Evolutionary conservation across 257 asterid genomes (phyloP), one percentile per base, ranked within the genome.

Genomic region (Petunia axillaris): DNA sequence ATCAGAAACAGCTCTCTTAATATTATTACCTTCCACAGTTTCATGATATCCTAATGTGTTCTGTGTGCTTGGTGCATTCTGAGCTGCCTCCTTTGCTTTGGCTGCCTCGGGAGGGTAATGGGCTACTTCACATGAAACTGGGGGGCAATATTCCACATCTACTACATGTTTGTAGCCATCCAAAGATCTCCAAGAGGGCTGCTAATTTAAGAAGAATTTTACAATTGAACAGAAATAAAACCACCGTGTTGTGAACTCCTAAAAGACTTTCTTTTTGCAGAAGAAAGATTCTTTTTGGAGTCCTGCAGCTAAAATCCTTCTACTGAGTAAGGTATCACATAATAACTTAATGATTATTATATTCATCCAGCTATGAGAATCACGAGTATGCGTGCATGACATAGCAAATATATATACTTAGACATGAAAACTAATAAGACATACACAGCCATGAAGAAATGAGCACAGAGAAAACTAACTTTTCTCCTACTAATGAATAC

Each of bases 111-210:
- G 93, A 77, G 89, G 91, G 81, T 90, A 92, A 64, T 87, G 84
- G 2, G 98, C 91, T 10, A 85, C 86, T 83, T 90, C 91, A 2
- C 94, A 86, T 62, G 87, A 87, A 82, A 84, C 90, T 15, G 98
- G 94, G 6, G 90, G 97, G 79, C 97, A 93, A 78, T 91, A 83
- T 82, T 88, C 96, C 80, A 90, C 91, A n/a, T 87, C 88, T 7
- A 93, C 97, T 13, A 95, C 87, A 79, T 96, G 99, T 71, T 91
- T 82, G 80, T 96, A 96, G 81, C 99, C 98, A 81, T 93, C 98
- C 90, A 96, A 74, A 79, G 98, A 96, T 55, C 82, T 88, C 75
- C 36, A 84, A 71, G 96, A 83, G 80, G 97, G 97, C 97, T 89
- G 86, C 87, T 74, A 79, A 59, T 25, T 25, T 10, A 48, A 3